These are phyloP conservation scores for Cyamopsis tetragonoloba DNA, from an alignment of 306 rosid species.

Conservation along the genomic window DNA sequence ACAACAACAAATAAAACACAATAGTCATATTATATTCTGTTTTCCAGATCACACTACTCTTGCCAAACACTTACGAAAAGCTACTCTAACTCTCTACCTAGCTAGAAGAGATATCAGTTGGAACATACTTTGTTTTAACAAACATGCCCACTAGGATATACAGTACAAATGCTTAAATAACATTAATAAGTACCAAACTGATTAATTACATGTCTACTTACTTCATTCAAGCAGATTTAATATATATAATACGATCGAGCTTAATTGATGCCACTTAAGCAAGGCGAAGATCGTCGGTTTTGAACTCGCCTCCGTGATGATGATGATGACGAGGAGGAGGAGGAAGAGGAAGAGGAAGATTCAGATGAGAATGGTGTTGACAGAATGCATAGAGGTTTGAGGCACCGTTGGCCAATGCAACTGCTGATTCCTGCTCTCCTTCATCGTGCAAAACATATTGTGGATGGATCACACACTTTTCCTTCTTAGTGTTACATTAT, in stretches of 20 bases:
- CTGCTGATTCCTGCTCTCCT: slow-evolving; percentile 49
- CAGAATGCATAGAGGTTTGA: slow-evolving; percentile 51
- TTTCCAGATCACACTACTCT: slow-evolving; percentile 19
- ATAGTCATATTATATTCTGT: slow-evolving; percentile 11
- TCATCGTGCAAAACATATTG: slow-evolving; percentile 47
- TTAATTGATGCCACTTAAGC: slow-evolving; percentile 32
- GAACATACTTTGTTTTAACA: background rate
- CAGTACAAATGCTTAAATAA: slow-evolving; percentile 20
- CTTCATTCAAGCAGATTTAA: no score
- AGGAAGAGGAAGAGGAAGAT: no score
- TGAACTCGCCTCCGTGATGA: slow-evolving; percentile 24
- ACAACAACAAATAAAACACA: slow-evolving; percentile 4
- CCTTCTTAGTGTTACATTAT: slow-evolving; percentile 39
- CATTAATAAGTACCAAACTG: no score
- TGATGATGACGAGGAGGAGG: no score
- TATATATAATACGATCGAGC: no score
- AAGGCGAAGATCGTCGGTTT: slow-evolving; percentile 46
- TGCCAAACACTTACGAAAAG: slow-evolving; percentile 5
- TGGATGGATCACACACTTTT: slow-evolving; percentile 58
- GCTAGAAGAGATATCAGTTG: slow-evolving; percentile 3
- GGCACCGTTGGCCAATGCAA: slow-evolving; percentile 59
- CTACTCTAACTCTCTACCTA: slow-evolving; percentile 3
- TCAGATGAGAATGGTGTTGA: slow-evolving; percentile 38
- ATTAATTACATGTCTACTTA: no score
- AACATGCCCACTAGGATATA: background rate